Evolutionary conservation across 106 monocot genomes (phyloP).

Genomic region (Dioscorea zingiberensis): DNA sequence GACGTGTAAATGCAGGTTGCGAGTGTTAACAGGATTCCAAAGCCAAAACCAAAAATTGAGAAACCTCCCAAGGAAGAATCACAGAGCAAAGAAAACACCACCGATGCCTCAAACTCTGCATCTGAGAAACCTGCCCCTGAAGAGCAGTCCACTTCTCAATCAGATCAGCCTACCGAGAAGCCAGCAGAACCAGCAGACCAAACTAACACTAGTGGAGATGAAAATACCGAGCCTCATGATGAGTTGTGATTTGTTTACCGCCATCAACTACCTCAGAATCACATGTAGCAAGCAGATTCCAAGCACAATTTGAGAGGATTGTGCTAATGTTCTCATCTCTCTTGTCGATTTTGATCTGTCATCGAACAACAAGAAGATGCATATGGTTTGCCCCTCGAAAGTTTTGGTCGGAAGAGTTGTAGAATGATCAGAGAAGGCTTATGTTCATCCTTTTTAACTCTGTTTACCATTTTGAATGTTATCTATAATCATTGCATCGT

Average conservation of each 20-base stretch:
- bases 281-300: too few relatives aligned
- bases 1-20: constrained; percentile 38
- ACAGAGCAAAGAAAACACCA: constrained; percentile 25
- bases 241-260: constrained; percentile 45
- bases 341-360: too few relatives aligned
- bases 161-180: constrained; percentile 23
- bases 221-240: constrained; percentile 51
- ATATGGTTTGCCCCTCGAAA: too few relatives aligned
- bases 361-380: too few relatives aligned
- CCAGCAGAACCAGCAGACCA: constrained; percentile 5
- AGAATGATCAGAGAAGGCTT: too few relatives aligned
- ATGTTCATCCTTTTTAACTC: too few relatives aligned
- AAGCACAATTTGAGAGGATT: too few relatives aligned
- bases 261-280: too few relatives aligned
- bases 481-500: too few relatives aligned
- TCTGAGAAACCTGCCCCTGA: background rate
- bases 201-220: background rate
- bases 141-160: constrained; percentile 12
- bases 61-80: constrained; percentile 56
- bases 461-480: too few relatives aligned
- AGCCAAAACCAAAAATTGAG: constrained; percentile 90
- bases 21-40: constrained; percentile 77
- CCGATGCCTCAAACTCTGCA: constrained; percentile 14
- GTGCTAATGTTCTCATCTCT: too few relatives aligned
- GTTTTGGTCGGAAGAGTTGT: too few relatives aligned